A percentile compares a stretch with the other conserved stretches of the same genome.
phyloP scores from a whole-genome alignment of 345 rosid genomes.

The Citrus sinensis region DNA sequence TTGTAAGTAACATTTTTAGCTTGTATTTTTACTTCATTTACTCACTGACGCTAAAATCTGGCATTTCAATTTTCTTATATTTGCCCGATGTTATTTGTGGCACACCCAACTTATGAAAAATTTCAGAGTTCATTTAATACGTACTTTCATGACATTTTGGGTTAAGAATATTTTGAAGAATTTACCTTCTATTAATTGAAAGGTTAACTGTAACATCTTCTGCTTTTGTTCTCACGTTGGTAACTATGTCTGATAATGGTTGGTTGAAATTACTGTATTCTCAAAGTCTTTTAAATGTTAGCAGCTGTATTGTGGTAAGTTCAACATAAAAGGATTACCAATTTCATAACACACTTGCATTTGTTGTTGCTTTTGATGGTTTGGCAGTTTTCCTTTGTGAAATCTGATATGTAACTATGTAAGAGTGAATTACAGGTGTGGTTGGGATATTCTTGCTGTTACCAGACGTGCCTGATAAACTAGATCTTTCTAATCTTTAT shows the following conservation, averaged over 20 bases:
- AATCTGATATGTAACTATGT: not conserved
- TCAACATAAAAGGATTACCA: not conserved
- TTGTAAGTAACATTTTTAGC: conserved; percentile 35
- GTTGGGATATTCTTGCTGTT: not conserved
- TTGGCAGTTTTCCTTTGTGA: not conserved
- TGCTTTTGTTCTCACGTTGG: not conserved
- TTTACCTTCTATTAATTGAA: not conserved
- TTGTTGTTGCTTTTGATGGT: not conserved
- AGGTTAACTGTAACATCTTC: not conserved
- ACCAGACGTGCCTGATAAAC: not conserved
- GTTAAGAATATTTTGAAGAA: not conserved
- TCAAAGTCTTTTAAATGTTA: not conserved
- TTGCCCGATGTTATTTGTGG: not conserved
- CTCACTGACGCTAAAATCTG: not conserved
- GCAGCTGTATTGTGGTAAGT: not conserved
- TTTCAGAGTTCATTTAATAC: not conserved
- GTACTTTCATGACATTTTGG: not conserved
- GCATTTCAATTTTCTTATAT: not conserved
- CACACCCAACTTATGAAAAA: not conserved
- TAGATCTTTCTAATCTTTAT: conserved; percentile 1
- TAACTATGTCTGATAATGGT: not conserved
- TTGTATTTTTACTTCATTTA: conserved; percentile 1
- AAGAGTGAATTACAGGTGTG: not conserved
- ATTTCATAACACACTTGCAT: not conserved
- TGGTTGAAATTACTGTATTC: not conserved